Base-by-base conservation (phyloP, 1,284 basidiomycete genomes). In the Ustilago tritici region DNA sequence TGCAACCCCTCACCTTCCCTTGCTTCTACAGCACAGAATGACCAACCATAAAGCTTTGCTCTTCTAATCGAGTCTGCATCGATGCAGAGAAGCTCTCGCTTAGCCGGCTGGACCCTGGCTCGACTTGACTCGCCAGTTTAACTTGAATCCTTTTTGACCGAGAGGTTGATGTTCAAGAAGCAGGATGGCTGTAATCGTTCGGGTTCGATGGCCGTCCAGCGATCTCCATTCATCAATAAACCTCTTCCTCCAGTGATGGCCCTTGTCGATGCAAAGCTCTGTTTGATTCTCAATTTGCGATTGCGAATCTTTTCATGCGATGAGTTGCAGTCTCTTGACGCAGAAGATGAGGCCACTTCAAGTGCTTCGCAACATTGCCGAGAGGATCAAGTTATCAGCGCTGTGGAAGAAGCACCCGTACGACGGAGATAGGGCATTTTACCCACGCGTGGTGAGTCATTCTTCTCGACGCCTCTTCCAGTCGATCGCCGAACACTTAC, bases 81-180 rank as follows among this genome's bases (percentile, higher is more conserved):
- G 1, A 46, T 46, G 43, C 43, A 4, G 43, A n/a, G 43, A 46
- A 46, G 28, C 49, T 50, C 49, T 32, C 49, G 49, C 49, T 50
- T 50, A 50, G 14, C 10, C 31, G 49, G 49, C 49, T 50, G 31
- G 34, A 54, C 17, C 34, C 9, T 23, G 9, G 4, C 17, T 38
- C 32, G n/a, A 5, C 52, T 32, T 11, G 3, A 28, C 23, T 52
- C 23, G 47, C 47, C 6, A 19, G 35, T 15, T 8, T 28, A 28
- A 11, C n/a, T 19, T 49, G 46, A 49, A 23, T 28, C 10, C 19
- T 49, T n/a, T 28, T 49, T 8, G 46, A 49, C 46, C 23, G 23
- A 28, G 19, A 28, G 15, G n/a, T 23, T 10, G 19, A 49, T 49
- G 8, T 49, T 7, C 46, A 55, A 14, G 32, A 55, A 5, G 38